These are phyloP conservation scores for Chytriomyces sp. DNA, from an alignment of 192 early-diverging fungal species.

Conservation along the genomic window DNA sequence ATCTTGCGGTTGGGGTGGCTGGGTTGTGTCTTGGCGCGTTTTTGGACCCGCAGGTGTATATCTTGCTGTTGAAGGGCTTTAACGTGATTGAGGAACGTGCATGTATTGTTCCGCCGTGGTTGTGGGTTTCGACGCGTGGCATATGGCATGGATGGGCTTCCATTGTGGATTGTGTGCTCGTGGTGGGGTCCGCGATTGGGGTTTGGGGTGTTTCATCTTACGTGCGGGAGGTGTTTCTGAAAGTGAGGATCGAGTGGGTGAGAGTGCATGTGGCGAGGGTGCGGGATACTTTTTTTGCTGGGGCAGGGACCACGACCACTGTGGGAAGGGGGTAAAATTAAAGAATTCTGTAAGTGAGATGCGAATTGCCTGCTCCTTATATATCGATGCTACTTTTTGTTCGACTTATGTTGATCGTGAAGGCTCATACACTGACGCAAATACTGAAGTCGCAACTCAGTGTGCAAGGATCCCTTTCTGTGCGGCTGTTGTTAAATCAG, in stretches of 20 bases:
- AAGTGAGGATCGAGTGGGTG: neutral
- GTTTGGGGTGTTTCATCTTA: neutral
- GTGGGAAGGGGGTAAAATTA: no score
- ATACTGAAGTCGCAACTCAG: no score
- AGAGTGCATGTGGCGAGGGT: neutral
- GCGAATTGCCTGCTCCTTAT: no score
- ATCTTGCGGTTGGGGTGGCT: neutral
- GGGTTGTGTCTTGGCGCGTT: neutral
- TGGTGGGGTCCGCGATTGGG: neutral
- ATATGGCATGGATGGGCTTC: neutral
- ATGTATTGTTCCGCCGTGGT: neutral
- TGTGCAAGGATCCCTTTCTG: no score
- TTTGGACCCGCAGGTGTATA: neutral
- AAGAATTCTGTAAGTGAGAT: no score
- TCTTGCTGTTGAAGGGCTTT: no score
- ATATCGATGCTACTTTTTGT: no score
- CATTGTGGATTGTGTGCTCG: neutral
- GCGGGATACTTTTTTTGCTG: constrained; percentile 9
- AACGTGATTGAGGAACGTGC: no score
- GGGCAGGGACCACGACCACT: no score
- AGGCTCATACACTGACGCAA: no score
- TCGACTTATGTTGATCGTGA: no score
- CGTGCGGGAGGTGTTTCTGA: neutral
- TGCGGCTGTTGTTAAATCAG: no score
- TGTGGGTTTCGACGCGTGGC: neutral